A percentile compares a stretch with the other conserved stretches of the same genome.
Evolutionary conservation across 2,329 filamentous ascomycete species (phyloP).

Genomic region (Huntiella moniliformis): DNA sequence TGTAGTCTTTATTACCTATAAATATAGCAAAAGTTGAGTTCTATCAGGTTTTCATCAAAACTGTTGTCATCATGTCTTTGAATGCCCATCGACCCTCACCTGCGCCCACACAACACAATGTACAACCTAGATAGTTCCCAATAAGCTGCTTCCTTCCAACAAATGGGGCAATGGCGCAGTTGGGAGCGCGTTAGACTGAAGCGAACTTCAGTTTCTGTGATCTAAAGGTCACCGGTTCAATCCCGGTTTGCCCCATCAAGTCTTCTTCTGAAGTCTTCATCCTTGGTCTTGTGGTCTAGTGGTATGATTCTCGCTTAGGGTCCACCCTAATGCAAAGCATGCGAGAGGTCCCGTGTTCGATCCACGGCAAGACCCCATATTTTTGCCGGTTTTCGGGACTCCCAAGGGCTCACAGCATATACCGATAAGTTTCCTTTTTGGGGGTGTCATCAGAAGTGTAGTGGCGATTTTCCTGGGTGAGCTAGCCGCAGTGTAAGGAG

Average conservation of each 20-base stretch:
- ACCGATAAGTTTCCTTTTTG: not conserved
- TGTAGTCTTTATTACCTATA: not conserved
- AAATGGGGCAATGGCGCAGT: slow-evolving; percentile 3
- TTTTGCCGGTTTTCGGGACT: not conserved
- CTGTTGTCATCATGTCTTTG: too few species aligned
- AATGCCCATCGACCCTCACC: too few species aligned
- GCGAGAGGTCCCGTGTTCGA: slow-evolving; percentile 15
- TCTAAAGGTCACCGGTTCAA: slow-evolving; percentile 5
- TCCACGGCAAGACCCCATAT: slow-evolving; percentile 13
- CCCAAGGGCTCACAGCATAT: too few species aligned
- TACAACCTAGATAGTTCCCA: too few species aligned
- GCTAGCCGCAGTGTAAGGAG: not conserved
- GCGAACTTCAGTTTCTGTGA: not conserved
- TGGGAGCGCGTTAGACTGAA: slow-evolving; percentile 3
- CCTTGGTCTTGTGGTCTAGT: slow-evolving; percentile 38
- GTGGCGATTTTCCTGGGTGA: not conserved
- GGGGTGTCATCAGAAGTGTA: not conserved
- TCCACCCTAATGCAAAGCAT: slow-evolving; percentile 18
- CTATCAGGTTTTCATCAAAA: too few species aligned
- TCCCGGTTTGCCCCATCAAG: slow-evolving; percentile 1
- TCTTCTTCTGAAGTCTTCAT: not conserved
- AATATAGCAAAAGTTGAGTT: too few species aligned
- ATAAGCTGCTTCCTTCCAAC: too few species aligned
- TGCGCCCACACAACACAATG: too few species aligned
- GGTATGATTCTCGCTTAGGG: slow-evolving; percentile 58